A percentile compares a stretch with the other conserved stretches of the same genome.
Evolutionary conservation across 129 eudicot species (phyloP).

Genomic region (Tanacetum coccineum): DNA sequence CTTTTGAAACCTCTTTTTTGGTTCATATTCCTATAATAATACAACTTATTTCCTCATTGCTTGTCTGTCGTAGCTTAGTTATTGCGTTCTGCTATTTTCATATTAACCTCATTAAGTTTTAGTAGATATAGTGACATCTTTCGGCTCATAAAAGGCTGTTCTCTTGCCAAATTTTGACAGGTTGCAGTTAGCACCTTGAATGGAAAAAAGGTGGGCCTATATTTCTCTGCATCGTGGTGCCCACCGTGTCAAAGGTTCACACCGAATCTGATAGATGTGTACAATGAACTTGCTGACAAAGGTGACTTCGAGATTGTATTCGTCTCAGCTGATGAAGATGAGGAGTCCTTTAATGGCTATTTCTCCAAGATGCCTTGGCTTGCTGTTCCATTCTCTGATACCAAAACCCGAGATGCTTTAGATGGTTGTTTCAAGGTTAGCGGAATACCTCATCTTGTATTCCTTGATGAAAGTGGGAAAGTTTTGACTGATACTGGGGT

Average conservation of each 20-base stretch:
- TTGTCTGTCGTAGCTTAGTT: neutral
- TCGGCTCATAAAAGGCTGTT: neutral
- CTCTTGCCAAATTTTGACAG: conserved; percentile 27
- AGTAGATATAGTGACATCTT: neutral
- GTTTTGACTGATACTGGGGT: conserved; percentile 50
- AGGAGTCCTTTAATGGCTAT: conserved; percentile 49
- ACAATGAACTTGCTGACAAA: conserved; percentile 44
- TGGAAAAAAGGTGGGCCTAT: conserved; percentile 65
- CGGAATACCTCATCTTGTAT: conserved; percentile 76
- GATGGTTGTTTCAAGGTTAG: conserved; percentile 44
- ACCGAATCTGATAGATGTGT: conserved; percentile 65
- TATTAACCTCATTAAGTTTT: neutral
- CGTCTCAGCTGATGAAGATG: conserved; percentile 68
- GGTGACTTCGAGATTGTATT: conserved; percentile 65
- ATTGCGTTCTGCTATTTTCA: too few relatives aligned
- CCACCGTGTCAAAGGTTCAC: conserved; percentile 81
- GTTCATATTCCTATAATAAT: too few relatives aligned
- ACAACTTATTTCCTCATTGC: neutral
- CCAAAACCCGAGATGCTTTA: conserved; percentile 38
- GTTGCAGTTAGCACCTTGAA: conserved; percentile 42
- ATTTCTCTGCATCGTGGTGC: conserved; percentile 96
- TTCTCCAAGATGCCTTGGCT: conserved; percentile 92
- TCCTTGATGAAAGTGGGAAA: conserved; percentile 52
- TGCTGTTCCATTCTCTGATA: conserved; percentile 76
- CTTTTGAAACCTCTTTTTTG: too few relatives aligned